Evolutionary conservation across 2,329 filamentous ascomycete genomes (phyloP).

Genomic region (Ophiostoma sp.): DNA sequence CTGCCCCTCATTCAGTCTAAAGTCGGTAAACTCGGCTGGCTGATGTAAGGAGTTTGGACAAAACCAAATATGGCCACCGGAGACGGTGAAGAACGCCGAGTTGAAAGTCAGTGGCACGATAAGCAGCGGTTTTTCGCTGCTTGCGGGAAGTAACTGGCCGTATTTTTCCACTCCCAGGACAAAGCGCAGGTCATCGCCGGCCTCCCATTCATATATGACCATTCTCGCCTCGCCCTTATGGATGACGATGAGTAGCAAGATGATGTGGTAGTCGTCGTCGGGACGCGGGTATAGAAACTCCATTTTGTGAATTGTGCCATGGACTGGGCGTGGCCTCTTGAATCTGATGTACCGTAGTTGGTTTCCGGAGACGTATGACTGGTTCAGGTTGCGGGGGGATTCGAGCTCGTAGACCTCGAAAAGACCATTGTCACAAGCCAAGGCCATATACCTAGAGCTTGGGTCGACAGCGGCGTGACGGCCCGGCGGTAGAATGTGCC

Average conservation of each 20-base stretch:
- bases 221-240: conserved; percentile 46
- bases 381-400: conserved; percentile 46
- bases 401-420: conserved; percentile 69
- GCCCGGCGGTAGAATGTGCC: conserved; percentile 51
- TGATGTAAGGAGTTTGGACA: conserved; percentile 51
- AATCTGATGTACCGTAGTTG: conserved; percentile 54
- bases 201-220: conserved; percentile 57
- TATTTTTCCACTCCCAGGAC: conserved; percentile 44
- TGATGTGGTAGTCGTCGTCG: conserved; percentile 62
- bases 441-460: conserved; percentile 60
- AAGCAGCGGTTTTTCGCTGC: conserved; percentile 58
- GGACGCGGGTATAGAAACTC: conserved; percentile 72
- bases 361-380: conserved; percentile 43
- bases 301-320: conserved; percentile 76
- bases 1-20: conserved; percentile 39
- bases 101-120: conserved; percentile 66
- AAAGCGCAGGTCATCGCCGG: conserved; percentile 42
- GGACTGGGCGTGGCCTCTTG: conserved; percentile 43
- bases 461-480: conserved; percentile 73
- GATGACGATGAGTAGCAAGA: conserved; percentile 64
- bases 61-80: conserved; percentile 52
- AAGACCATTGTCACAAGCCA: conserved; percentile 63
- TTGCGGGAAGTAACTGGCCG: conserved; percentile 46
- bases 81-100: conserved; percentile 66
- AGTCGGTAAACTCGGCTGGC: conserved; percentile 43